Base-by-base conservation (phyloP, 805 yeast species). In the Zygoascus biomembranicola region DNA sequence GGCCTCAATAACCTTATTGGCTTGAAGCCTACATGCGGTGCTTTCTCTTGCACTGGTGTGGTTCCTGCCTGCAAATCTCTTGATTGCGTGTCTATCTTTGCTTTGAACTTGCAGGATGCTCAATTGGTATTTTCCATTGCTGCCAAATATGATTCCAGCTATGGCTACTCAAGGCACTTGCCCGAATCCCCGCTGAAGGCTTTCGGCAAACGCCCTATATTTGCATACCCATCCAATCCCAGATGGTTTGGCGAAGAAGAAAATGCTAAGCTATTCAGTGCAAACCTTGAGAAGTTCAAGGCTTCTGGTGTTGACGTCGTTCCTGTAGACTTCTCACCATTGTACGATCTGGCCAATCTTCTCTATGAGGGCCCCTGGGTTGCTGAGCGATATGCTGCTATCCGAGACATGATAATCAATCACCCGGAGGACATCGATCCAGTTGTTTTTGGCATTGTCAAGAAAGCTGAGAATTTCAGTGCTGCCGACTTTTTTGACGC, bases 341-440 rank as follows among this genome's bases (percentile, higher is more conserved):
- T 92, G 43, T 73, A 87, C 56, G 86, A 85, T 39, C 75, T 92
- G 54, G 99, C 98, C 16, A 80, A 80, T 61, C 87, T 94, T 65
- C 76, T 92, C 39, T 92, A 92, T 67, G 97, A 92, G 65, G 99
- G 99, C 55, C 87, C 98, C n/a, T 92, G 99, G 99, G 98, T 92
- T 10, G 88, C 95, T 23, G 99, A 92, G 73, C 80, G 99, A 61
- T 90, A 82, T 71, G 82, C 88, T 57, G 97, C 97, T 26, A 79
- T 82, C 39, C 78, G 80, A 61, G 87, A 85, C 43, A 76, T 87
- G 54, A 79, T 79, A 31, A 75, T 85, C 8, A 77, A 82, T 63
- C 90, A 94, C 18, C 88, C 94, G 32, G 76, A 77, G 35, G 77
- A 85, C 49, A 73, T 92, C 61, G 97, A 92, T 68, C 95, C 96